Evolutionary conservation across 805 yeast genomes (phyloP).

Genomic region (Phaffomyces opuntiae): DNA sequence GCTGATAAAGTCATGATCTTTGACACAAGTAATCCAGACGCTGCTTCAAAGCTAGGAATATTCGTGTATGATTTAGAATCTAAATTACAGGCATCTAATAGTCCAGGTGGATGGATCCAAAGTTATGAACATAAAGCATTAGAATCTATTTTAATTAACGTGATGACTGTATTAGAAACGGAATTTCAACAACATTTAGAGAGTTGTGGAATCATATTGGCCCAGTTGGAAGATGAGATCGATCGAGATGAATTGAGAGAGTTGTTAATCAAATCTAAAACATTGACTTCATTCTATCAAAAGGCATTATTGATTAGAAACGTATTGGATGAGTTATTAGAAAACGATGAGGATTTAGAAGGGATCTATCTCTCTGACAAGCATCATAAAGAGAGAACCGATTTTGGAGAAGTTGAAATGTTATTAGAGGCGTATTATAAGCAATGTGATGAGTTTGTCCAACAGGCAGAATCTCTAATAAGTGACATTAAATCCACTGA

Average conservation of each 20-base stretch:
- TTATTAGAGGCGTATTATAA: conserved; percentile 81
- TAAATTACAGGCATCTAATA: conserved; percentile 43
- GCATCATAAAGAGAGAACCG: conserved; percentile 21
- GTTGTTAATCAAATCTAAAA: conserved; percentile 64
- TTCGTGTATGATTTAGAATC: conserved; percentile 81
- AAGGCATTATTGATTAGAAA: conserved; percentile 68
- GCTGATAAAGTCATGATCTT: conserved; percentile 74
- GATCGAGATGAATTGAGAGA: conserved; percentile 71
- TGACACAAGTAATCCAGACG: conserved; percentile 49
- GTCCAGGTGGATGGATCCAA: conserved; percentile 31
- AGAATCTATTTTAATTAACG: conserved; percentile 76
- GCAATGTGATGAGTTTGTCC: conserved; percentile 90
- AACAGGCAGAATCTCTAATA: conserved; percentile 76
- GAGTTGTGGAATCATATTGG: conserved; percentile 55
- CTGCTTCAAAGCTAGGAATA: conserved; percentile 65
- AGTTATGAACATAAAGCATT: conserved; percentile 76
- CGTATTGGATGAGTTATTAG: conserved; percentile 76
- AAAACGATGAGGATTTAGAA: conserved; percentile 78
- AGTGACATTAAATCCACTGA: conserved; percentile 86
- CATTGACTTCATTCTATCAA: conserved; percentile 66
- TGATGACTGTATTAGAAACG: conserved; percentile 70
- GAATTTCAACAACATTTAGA: conserved; percentile 57
- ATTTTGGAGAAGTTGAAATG: conserved; percentile 77
- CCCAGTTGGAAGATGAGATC: conserved; percentile 71
- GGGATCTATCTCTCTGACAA: conserved; percentile 66